Evolutionary conservation across 2,329 filamentous ascomycete genomes (phyloP), one percentile per base, ranked within the genome.

Genomic region (Penicillium sp.): DNA sequence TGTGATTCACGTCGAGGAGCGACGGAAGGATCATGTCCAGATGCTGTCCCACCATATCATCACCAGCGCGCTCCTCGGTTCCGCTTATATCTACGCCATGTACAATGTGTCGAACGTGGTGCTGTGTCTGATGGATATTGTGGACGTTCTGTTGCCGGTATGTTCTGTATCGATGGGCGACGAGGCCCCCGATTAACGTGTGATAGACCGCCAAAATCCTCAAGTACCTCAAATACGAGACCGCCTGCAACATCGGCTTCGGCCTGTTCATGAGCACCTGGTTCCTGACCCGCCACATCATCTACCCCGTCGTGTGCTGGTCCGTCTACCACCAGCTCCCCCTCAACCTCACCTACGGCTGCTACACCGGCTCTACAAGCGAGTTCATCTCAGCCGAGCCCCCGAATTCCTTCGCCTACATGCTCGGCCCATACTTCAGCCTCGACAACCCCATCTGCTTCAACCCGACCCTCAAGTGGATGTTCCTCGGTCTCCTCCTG

Each of bases 41-140:
- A 97, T 97, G 94, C 86, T 97, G 63, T 88, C 86, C 16, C 94
- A 97, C 74, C 94, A 99, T 77, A 84, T 97, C 70, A 86, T 97
- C 71, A 99, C 94, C 18, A 90, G 87, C 67, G 79, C 81, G 5
- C 85, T 99, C 43, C 86, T 99, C 60, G 86, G 86, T 54, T 83
- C 86, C 31, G 93, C 89, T 61, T 97, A 97, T 72, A 84, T 86
- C 62, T 96, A 95, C 72, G 87, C 93, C 69, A 87, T 91, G 69
- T 95, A 89, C 53, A 88, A 90, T 44, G 90, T 96, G 27, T 93
- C 91, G 51, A 94, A 92, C 68, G 83, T 96, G 45, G 91, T 97
- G 57, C 79, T 99, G 47, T 88, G 91, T 50, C 82, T 96, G 61
- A 97, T 97, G 92, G 94, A 99, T 68, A 82, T 96, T 49, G 91